Evolutionary conservation across 306 rosid species (phyloP), one percentile per base, ranked within the genome.

Genomic region (Vigna unguiculata): DNA sequence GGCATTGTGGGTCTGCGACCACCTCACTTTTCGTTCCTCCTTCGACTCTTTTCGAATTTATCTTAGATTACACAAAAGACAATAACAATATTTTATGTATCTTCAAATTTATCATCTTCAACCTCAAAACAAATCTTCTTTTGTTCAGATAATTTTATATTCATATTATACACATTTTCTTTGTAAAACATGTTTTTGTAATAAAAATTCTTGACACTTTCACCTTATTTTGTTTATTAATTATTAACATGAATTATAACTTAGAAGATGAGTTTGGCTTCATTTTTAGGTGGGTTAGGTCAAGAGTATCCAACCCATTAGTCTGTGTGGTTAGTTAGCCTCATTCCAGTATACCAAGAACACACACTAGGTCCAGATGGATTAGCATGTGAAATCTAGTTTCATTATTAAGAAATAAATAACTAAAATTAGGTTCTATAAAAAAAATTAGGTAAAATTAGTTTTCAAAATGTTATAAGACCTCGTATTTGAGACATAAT

Each of bases 1-100:
- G 89, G 83, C 86, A 15, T 4, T 8, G 70, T 81, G 71, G 82
- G 90, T 61, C 81, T 73, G 21, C 14, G 34, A 30, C 86, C 67
- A 71, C 92, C 65, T 58, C 82, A 12, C 40, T 54, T 77, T 58
- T 66, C 16, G n/a, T 9, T 69, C 72, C 40, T 45, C 58, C 40
- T 45, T 32, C 5, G 10, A 64, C 41, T 11, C 13, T 53, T 36
- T 79, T 19, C 13, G 20, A 46, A 43, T 52, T 21, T 41, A 77
- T 77, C 74, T 38, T 76, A 64, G 24, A 49, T 9, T 28, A 24
- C 4, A 59, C 11, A 61, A 7, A 61, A 7, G 22, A 30, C 21
- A 32, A 57, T 1, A 24, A 57, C 0, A 12, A 11, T 28, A 28
- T 28, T 21, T 57, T 41, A 41, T 2, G 2, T 1, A 20, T 58